Percentiles rank a stretch among this genome's conserved stretches.
phyloP scores from a whole-genome alignment of 129 eudicot genomes.

The Heracleum sosnowskyi region DNA sequence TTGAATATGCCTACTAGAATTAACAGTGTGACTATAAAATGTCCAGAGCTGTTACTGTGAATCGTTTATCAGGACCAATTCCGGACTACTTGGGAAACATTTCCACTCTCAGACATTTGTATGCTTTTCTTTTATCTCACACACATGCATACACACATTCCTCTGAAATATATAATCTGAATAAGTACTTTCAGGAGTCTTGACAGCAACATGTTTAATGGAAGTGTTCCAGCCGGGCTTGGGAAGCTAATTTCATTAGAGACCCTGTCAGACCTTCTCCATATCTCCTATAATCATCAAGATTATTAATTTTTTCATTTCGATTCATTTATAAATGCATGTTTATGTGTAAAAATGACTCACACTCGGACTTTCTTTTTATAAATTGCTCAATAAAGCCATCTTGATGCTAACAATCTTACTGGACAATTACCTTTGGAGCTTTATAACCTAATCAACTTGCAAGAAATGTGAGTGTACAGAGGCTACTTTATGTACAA shows the following conservation, averaged over 20 bases:
- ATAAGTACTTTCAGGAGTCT: conserved; percentile 33
- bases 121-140: conserved; percentile 23
- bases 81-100: conserved; percentile 2
- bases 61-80: conserved; percentile 2
- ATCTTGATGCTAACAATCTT: background rate
- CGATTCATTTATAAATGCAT: background rate
- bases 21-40: conserved; percentile 4
- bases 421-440: background rate
- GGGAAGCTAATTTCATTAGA: conserved; percentile 41
- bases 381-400: background rate
- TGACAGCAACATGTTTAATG: conserved; percentile 46
- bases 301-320: background rate
- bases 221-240: conserved; percentile 51
- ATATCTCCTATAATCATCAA: background rate
- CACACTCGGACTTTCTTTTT: background rate
- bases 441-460: background rate
- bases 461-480: background rate
- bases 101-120: conserved; percentile 11
- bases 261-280: conserved; percentile 31
- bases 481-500: background rate
- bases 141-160: background rate
- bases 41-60: background rate
- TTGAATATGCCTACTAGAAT: background rate
- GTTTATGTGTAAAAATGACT: background rate
- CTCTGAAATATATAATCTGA: background rate